These are phyloP conservation scores for Xerocomus minutiporus DNA, from an alignment of 1,284 basidiomycete genomes.

Conservation along the genomic window DNA sequence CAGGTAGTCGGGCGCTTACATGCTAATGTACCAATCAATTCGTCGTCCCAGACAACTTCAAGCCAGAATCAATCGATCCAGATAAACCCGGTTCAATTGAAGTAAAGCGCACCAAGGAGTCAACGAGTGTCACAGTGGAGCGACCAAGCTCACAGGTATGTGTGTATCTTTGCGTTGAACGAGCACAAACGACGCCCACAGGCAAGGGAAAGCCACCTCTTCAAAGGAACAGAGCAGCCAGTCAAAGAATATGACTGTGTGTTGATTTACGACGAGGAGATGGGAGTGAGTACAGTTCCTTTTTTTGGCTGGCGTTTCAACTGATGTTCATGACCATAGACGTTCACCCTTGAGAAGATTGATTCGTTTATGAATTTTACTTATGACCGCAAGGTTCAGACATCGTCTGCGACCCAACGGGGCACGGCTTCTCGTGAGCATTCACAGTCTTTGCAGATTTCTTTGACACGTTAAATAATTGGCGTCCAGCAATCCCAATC, in stretches of 20 bases:
- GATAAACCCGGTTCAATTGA: slow-evolving; percentile 60
- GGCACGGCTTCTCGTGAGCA: slow-evolving; percentile 44
- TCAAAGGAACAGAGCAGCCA: slow-evolving; percentile 50
- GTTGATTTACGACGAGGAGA: slow-evolving; percentile 69
- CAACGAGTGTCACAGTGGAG: slow-evolving; percentile 52
- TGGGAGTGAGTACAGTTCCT: slow-evolving; percentile 44
- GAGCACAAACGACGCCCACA: slow-evolving; percentile 21
- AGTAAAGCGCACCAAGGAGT: slow-evolving; percentile 48
- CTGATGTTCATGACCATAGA: slow-evolving; percentile 30
- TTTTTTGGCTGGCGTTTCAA: neutral
- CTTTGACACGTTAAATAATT: slow-evolving; percentile 10
- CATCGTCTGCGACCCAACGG: slow-evolving; percentile 31
- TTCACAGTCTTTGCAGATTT: neutral
- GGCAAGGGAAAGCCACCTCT: slow-evolving; percentile 56
- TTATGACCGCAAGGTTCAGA: slow-evolving; percentile 44
- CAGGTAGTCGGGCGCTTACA: slow-evolving; percentile 1
- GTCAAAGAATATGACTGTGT: slow-evolving; percentile 70
- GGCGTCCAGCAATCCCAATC: slow-evolving; percentile 14
- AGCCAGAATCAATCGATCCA: slow-evolving; percentile 62
- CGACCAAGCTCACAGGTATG: slow-evolving; percentile 57
- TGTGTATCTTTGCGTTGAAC: neutral
- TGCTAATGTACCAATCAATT: slow-evolving; percentile 5
- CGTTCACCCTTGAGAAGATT: slow-evolving; percentile 68
- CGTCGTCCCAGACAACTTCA: slow-evolving; percentile 58
- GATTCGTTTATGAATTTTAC: slow-evolving; percentile 57